Base-by-base conservation (phyloP, 306 rosid genomes). In the Vigna hirtella region DNA sequence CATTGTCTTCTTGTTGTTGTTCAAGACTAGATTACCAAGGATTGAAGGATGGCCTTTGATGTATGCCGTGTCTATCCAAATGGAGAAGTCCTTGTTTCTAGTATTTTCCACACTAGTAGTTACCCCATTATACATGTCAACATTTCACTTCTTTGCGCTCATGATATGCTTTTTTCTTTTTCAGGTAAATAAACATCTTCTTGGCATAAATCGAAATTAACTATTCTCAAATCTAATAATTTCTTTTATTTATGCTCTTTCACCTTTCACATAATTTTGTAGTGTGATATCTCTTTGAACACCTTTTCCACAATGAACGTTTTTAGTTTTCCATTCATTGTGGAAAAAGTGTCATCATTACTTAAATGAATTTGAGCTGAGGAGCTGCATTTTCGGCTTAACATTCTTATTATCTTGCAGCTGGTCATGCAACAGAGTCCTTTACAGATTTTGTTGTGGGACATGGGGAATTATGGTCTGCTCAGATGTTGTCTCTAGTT, bases 381-480 rank as follows among this genome's bases (percentile, higher is more conserved):
- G 81, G 53, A 66, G 26, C 73, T 7, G 30, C 72, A 49, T 42
- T 58, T 59, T 71, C 49, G 47, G 52, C 76, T 52, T 81, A 66
- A 80, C 67, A 26, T 77, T 30, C 64, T 64, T 80, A 66, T 64
- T 84, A 56, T 69, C 80, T 85, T 82, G 89, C 97, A 95, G 99
- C 99, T 84, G 98, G 99, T 85, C 97, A 95, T 89, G 97, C 93
- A 30, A 95, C 97, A 9, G 99, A 95, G 85, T 95, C 99, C 65
- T 95, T 95, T 81, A 72, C 92, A 45, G 99, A 95, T 83, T 95
- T 95, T 88, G 97, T 95, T 78, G 99, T 95, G 24, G 99, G 99
- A 34, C 93, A 95, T n/a, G 99, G 99, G 77, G 99, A 95, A 77
- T 87, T 95, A 78, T 95, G 99, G 99, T 95, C 97, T 74, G 99